Base-by-base conservation (phyloP, 2,329 filamentous ascomycete genomes). In the Leptosphaerulina australis region DNA sequence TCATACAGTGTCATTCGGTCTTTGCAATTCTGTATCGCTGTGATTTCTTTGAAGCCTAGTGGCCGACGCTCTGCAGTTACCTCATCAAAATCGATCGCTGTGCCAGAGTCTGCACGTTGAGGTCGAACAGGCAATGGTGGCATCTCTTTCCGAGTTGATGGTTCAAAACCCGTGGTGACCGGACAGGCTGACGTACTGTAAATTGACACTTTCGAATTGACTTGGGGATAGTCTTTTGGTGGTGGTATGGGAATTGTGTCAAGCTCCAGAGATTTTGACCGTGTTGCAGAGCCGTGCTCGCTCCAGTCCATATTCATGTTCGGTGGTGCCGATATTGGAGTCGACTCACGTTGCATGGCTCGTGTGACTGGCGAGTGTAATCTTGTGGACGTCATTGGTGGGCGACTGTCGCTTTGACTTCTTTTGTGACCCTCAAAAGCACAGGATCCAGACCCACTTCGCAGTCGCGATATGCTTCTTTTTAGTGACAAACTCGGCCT, bases 1-100 rank as follows among this genome's bases (percentile, higher is more conserved):
- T 66, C 62, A 35, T 72, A 72, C 44, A 68, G 28, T 25, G 45
- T 56, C 68, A 72, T 69, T 4, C 69, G 56, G 29, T 67, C 60
- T 20, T 53, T 53, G 24, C 67, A 59, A 18, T 44, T 67, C 14
- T 53, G n/a, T 2, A 67, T 56, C 2, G 62, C 58, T 18, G 61
- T 34, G 22, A 72, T 72, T 2, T 71, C 63, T 21, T 64, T 58
- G 56, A 72, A 72, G 2, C 61, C 62, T 8, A 68, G 21, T 1
- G 68, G 69, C n/a, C 64, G 50, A 15, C 64, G 43, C 3, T 61
- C 30, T 4, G 33, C 40, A 17, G 59, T 55, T 4, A 64, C 51
- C 25, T 62, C 25, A 11, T 53, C 28, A 7, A 70, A 59, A 3
- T 64, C 65, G 28, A 71, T 64, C 1, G 65, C 68, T 5, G 67